These are phyloP conservation scores for Colletotrichum trifolii DNA, from an alignment of 2,329 filamentous ascomycete species.

Conservation along the genomic window DNA sequence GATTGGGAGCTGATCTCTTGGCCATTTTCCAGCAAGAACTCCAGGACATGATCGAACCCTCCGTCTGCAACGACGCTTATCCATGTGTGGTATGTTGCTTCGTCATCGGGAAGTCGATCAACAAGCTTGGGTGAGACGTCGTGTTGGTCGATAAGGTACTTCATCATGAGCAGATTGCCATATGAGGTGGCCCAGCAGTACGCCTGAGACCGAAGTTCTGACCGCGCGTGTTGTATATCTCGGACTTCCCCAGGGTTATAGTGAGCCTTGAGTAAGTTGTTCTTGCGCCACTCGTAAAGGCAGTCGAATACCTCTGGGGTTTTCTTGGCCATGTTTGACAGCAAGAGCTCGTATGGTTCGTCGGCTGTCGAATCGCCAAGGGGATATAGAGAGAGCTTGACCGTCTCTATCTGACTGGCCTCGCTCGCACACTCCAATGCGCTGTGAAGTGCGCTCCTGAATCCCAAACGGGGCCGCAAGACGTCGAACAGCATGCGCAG, in stretches of 20 bases:
- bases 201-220: slow-evolving; percentile 4
- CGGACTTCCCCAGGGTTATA: slow-evolving; percentile 6
- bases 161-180: slow-evolving; percentile 4
- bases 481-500: slow-evolving; percentile 9
- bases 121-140: neutral
- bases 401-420: neutral
- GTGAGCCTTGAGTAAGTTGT: slow-evolving; percentile 1
- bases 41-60: neutral
- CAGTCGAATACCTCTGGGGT: slow-evolving; percentile 5
- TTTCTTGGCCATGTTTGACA: neutral
- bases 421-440: slow-evolving; percentile 1
- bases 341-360: neutral
- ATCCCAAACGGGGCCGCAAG: slow-evolving; percentile 1
- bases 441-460: neutral
- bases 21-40: slow-evolving; percentile 1
- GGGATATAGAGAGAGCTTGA: slow-evolving; percentile 13
- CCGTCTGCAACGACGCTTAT: neutral
- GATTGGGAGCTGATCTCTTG: neutral
- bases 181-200: neutral
- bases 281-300: slow-evolving; percentile 5
- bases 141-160: neutral
- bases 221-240: neutral
- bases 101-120: neutral
- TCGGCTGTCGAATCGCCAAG: slow-evolving; percentile 3
- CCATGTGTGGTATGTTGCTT: neutral